Evolutionary conservation across 257 asterid species (phyloP).

Genomic region (Forsythia suspensa): DNA sequence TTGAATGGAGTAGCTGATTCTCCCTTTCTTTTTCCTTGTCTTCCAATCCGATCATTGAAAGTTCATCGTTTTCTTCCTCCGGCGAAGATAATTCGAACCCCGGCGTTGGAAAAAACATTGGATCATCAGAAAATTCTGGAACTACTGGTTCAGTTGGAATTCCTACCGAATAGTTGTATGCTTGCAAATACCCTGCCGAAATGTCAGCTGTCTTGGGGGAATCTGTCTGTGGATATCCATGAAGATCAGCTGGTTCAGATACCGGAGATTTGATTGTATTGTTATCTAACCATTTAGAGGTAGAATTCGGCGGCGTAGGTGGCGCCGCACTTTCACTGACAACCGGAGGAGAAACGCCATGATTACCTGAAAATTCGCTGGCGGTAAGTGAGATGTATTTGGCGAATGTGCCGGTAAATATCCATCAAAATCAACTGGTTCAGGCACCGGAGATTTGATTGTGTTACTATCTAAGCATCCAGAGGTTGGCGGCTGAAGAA

Average conservation of each 20-base stretch:
- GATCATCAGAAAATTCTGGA: slow-evolving; percentile 26
- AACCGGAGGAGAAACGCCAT: neutral
- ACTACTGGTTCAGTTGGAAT: too few species aligned
- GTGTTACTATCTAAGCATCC: neutral
- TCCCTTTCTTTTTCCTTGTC: neutral
- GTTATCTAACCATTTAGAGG: neutral
- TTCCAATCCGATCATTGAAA: neutral
- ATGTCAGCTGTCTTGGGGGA: neutral
- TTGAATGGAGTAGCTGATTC: neutral
- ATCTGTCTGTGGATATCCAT: neutral
- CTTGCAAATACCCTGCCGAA: neutral
- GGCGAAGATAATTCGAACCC: neutral
- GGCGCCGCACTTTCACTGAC: neutral
- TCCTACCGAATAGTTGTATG: too few species aligned
- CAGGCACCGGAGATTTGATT: neutral
- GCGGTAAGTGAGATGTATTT: neutral
- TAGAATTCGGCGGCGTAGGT: neutral
- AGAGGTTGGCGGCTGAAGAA: neutral
- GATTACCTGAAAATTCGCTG: neutral
- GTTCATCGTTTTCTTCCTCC: neutral
- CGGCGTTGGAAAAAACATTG: slow-evolving; percentile 14
- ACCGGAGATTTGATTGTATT: neutral
- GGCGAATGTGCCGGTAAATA: neutral
- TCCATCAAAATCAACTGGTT: neutral
- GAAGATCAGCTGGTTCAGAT: neutral